These are phyloP conservation scores for Cytospora piceicola DNA, from an alignment of 2,329 filamentous ascomycete genomes.

Conservation along the genomic window DNA sequence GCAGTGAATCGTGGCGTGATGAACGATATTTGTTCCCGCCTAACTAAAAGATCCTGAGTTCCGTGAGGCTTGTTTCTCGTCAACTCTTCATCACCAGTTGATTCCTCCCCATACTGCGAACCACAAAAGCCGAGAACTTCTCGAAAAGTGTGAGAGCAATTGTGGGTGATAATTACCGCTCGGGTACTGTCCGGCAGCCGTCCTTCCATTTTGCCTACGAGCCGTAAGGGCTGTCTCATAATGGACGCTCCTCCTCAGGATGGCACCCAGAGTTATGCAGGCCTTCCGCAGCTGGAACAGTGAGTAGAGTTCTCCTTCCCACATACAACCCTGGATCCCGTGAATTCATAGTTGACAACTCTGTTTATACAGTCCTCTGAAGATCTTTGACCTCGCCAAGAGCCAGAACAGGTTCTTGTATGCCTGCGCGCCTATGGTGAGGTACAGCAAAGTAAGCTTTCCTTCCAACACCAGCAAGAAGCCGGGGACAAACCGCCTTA, in stretches of 20 bases:
- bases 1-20: not conserved
- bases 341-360: not conserved
- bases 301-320: not conserved
- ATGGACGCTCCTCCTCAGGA: conserved; percentile 1
- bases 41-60: not conserved
- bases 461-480: not conserved
- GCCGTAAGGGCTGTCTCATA: not conserved
- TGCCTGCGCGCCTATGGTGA: conserved; percentile 69
- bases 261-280: not conserved
- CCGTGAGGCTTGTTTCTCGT: not conserved
- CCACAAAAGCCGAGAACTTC: too few species aligned
- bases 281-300: conserved; percentile 11
- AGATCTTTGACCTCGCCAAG: conserved; percentile 60
- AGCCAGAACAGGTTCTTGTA: conserved; percentile 58
- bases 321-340: not conserved
- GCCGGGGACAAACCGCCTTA: not conserved
- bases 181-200: too few species aligned
- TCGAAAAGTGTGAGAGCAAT: not conserved
- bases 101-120: not conserved
- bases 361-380: conserved; percentile 52
- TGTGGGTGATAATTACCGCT: not conserved
- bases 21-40: not conserved
- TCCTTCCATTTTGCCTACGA: not conserved
- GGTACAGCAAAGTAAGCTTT: conserved; percentile 60
- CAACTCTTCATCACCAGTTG: not conserved